Evolutionary conservation across 2,329 filamentous ascomycete species (phyloP), one percentile per base, ranked within the genome.

Genomic region (Hypoxylon sp.): DNA sequence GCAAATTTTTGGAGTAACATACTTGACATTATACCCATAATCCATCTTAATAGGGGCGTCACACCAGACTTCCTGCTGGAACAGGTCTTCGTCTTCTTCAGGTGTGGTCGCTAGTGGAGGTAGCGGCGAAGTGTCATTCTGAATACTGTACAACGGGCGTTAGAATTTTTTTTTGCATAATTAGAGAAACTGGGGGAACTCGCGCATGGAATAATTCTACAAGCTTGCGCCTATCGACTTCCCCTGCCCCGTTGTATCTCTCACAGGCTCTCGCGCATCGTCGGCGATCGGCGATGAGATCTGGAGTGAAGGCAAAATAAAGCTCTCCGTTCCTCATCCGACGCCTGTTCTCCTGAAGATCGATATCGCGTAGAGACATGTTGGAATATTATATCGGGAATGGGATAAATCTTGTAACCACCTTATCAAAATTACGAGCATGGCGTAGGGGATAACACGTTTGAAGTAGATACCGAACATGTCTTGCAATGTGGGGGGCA

Each of bases 221-320:
- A 37, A 89, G 82, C 35, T 83, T 83, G 63, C 93, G 84, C 44
- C 92, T 86, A 2, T 87, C 79, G 4, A 87, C 83, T 5, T 90
- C 85, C 0, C 85, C 86, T 0, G 87, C 85, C 52, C 82, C 83
- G 79, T 94, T 94, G 81, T 89, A 94, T 24, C 83, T 83, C 22
- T 84, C 78, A 73, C 86, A 89, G 0, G 92, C 91, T 33, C 82
- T 79, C 46, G 84, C 84, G 78, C 91, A 93, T 13, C 89, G 84
- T n/a, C 82, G 81, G 17, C 93, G 87, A 42, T 86, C 90, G 0
- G 85, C 88, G 1, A 87, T 80, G 3, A 96, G 81, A 35, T 91
- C 87, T 0, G 92, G 90, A 0, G 88, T 87, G 75, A 94, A 94
- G 46, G 91, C 88, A 73, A 90, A 86, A 79, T 94, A 94, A 10